Percentiles rank a stretch among this genome's conserved stretches.
Conservation (phyloP, 805 yeast species). For the Jamesozyma jinghongensis region DNA sequence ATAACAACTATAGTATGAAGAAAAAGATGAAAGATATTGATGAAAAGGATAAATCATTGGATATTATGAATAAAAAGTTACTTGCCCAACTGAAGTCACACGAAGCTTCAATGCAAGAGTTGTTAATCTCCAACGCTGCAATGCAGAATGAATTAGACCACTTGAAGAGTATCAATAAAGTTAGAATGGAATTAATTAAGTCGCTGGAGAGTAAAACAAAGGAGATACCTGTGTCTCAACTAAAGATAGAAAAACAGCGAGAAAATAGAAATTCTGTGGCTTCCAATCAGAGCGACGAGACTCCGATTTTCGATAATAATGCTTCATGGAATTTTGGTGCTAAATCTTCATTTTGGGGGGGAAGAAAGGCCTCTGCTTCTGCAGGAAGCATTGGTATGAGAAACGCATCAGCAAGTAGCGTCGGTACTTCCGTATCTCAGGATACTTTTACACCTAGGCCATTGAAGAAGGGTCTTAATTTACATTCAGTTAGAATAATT, state of each 20-base stretch:
- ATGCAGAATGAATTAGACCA: constrained; percentile 13
- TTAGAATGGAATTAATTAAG: constrained; percentile 11
- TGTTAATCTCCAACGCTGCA: constrained; percentile 10
- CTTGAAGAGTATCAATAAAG: constrained; percentile 8
- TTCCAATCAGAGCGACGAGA: no score
- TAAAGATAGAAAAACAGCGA: no score
- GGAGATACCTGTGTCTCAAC: neutral
- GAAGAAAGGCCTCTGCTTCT: neutral
- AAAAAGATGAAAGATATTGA: constrained; percentile 7
- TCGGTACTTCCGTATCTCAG: constrained; percentile 10
- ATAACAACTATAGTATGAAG: constrained; percentile 7
- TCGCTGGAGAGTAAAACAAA: constrained; percentile 7
- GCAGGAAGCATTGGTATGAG: constrained; percentile 2
- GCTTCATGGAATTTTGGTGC: no score
- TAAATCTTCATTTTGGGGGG: constrained; percentile 4
- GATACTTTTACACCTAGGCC: constrained; percentile 8
- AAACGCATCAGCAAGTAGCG: constrained; percentile 12
- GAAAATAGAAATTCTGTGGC: no score
- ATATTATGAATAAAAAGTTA: constrained; percentile 18
- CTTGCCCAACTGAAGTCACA: constrained; percentile 15
- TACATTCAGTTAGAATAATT: constrained; percentile 12
- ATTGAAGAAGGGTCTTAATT: constrained; percentile 17
- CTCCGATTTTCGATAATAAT: no score
- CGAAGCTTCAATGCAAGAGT: constrained; percentile 13
- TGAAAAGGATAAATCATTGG: constrained; percentile 11